Percentiles rank a stretch among this genome's conserved stretches.
phyloP scores from a whole-genome alignment of 1,139 yeast species.

The Suhomyces panamericanus region DNA sequence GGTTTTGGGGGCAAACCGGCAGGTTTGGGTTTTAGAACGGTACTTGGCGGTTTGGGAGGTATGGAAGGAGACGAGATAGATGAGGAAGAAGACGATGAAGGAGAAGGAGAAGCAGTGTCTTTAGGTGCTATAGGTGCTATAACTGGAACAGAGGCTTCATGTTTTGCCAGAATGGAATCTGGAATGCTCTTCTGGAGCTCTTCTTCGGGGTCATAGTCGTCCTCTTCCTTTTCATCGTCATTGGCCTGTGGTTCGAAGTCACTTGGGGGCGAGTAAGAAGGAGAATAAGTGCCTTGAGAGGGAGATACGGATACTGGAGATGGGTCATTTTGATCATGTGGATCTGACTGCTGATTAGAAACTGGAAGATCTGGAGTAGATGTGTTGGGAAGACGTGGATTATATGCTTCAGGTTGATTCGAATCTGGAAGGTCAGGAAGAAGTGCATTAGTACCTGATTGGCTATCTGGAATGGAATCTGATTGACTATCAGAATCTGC shows the following conservation, averaged over 20 bases:
- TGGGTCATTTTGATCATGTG: too few relatives aligned
- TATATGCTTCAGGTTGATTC: too few relatives aligned
- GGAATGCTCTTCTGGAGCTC: constrained; percentile 4
- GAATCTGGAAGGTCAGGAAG: too few relatives aligned
- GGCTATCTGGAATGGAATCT: too few relatives aligned
- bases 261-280: background rate
- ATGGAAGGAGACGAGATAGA: background rate
- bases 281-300: background rate
- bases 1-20: constrained; percentile 37
- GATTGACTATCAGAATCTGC: too few relatives aligned
- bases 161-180: background rate
- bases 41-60: constrained; percentile 5
- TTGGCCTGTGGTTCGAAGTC: constrained; percentile 2
- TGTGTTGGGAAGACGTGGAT: too few relatives aligned
- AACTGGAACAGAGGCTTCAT: too few relatives aligned
- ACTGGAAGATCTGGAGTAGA: background rate
- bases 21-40: constrained; percentile 10
- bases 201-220: constrained; percentile 29
- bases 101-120: too few relatives aligned
- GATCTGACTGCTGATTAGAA: background rate
- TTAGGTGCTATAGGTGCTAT: too few relatives aligned
- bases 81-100: too few relatives aligned
- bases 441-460: too few relatives aligned
- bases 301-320: too few relatives aligned
- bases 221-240: constrained; percentile 15